Percentiles rank a stretch among this genome's conserved stretches.
These are phyloP conservation scores for Thelonectria olida DNA, from an alignment of 2,329 filamentous ascomycete species.

Conservation along the genomic window DNA sequence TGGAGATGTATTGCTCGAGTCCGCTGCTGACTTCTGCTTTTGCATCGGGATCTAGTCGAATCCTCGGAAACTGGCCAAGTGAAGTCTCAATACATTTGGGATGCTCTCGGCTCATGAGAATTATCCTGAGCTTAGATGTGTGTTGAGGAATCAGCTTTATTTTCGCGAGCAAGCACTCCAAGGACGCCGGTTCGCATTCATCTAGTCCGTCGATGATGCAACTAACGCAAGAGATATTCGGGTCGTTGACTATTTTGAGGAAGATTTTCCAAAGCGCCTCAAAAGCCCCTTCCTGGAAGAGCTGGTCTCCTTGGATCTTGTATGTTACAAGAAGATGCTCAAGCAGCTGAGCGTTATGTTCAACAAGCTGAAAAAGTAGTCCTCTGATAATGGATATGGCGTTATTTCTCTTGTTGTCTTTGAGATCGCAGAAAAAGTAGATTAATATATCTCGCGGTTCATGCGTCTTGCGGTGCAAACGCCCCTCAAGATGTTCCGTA, in stretches of 20 bases:
- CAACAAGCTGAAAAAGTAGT: conserved; percentile 15
- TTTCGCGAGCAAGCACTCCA: neutral
- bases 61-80: neutral
- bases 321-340: neutral
- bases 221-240: neutral
- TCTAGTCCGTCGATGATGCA: conserved; percentile 22
- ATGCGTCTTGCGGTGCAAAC: neutral
- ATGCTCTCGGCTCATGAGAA: neutral
- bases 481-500: conserved; percentile 8
- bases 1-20: neutral
- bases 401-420: conserved; percentile 13
- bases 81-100: rapidly evolving
- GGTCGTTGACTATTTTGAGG: conserved; percentile 1
- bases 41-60: neutral
- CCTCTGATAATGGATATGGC: conserved; percentile 12
- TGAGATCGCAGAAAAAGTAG: conserved; percentile 25
- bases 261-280: conserved; percentile 22
- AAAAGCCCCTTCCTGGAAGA: neutral
- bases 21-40: neutral
- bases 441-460: neutral
- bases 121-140: neutral
- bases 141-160: neutral
- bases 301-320: neutral
- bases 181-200: conserved; percentile 8
- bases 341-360: neutral